Conservation (phyloP, 768 basidiomycete genomes). For the Russula compacta region DNA sequence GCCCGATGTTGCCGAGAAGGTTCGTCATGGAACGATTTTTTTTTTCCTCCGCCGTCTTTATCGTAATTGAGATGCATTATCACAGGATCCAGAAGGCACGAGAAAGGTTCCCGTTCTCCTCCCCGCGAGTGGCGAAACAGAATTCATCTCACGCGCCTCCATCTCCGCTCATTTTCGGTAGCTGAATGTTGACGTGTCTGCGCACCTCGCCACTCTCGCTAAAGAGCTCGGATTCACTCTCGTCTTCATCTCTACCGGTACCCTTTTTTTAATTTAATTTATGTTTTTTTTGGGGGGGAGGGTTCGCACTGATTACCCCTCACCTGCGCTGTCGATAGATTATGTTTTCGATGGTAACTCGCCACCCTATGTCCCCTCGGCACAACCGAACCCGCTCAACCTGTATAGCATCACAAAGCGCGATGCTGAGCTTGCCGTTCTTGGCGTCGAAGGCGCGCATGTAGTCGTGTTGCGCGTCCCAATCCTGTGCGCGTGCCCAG, state of each 20-base stretch:
- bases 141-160: constrained; percentile 6
- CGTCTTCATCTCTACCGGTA: constrained; percentile 89
- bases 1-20: constrained; percentile 89
- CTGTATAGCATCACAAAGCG: constrained; percentile 83
- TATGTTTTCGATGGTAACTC: constrained; percentile 95
- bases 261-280: not conserved
- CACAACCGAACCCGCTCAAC: constrained; percentile 74
- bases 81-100: constrained; percentile 60
- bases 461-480: constrained; percentile 79
- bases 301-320: not conserved
- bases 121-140: not conserved
- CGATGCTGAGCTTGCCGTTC: constrained; percentile 75
- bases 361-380: constrained; percentile 76
- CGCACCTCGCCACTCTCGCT: constrained; percentile 58
- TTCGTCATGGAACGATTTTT: constrained; percentile 26
- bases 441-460: constrained; percentile 48
- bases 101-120: constrained; percentile 37
- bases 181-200: constrained; percentile 78
- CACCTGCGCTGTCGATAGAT: constrained; percentile 37
- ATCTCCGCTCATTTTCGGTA: constrained; percentile 23
- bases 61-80: not conserved
- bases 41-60: not conserved
- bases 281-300: too few species aligned
- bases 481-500: constrained; percentile 52
- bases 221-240: constrained; percentile 54